Evolutionary conservation across 768 basidiomycete species (phyloP).

Genomic region (Rossbeevera mucosa): DNA sequence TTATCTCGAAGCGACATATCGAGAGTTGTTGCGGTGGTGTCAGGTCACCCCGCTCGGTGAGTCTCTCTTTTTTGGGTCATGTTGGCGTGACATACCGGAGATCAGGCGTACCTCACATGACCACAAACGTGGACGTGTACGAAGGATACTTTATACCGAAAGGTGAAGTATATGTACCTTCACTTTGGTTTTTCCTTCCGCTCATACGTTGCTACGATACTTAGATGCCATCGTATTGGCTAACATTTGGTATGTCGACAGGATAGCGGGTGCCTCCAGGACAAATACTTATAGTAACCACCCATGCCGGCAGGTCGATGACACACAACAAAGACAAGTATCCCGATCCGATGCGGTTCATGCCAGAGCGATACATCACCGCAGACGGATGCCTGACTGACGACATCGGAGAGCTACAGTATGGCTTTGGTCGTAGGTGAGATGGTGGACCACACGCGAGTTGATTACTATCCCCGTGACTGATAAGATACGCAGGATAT

Average conservation of each 20-base stretch:
- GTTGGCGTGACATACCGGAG: neutral
- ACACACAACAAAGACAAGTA: constrained; percentile 22
- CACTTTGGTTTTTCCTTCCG: neutral
- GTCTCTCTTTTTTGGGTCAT: neutral
- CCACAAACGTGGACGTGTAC: constrained; percentile 12
- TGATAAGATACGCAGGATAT: constrained; percentile 11
- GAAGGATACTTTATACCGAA: constrained; percentile 18
- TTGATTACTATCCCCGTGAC: neutral
- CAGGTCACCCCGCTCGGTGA: constrained; percentile 24
- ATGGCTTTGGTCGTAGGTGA: constrained; percentile 24
- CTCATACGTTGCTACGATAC: neutral
- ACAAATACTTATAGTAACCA: neutral
- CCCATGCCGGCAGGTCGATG: constrained; percentile 20
- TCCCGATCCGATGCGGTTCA: constrained; percentile 19
- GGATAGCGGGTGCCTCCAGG: neutral
- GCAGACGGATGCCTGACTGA: constrained; percentile 15
- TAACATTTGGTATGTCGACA: constrained; percentile 12
- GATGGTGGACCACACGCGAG: neutral
- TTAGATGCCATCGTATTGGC: constrained; percentile 24
- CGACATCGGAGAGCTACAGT: constrained; percentile 16
- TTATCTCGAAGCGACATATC: constrained; percentile 22
- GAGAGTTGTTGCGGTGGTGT: constrained; percentile 23
- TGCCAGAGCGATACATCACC: constrained; percentile 18
- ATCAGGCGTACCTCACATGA: constrained; percentile 29
- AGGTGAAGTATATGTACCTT: constrained; percentile 4